Evolutionary conservation across 2,329 filamentous ascomycete species (phyloP).

Genomic region (Aspergillus latus): DNA sequence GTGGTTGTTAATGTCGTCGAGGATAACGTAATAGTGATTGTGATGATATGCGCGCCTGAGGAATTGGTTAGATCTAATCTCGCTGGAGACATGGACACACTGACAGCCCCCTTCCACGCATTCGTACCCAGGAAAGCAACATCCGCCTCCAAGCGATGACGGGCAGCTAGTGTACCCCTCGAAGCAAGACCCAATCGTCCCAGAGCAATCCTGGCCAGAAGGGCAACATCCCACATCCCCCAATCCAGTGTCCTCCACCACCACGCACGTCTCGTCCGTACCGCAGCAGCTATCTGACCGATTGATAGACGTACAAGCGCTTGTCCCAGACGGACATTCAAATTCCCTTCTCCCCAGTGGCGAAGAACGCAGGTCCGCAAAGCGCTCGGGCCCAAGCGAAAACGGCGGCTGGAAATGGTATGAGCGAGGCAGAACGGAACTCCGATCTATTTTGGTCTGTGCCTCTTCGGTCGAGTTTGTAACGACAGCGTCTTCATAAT

Average conservation of each 20-base stretch:
- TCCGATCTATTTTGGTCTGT: constrained; percentile 3
- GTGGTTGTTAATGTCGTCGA: constrained; percentile 34
- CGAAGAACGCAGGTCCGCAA: constrained; percentile 8
- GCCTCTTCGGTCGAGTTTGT: constrained; percentile 1
- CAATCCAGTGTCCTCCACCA: constrained; percentile 52
- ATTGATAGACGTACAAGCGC: constrained; percentile 54
- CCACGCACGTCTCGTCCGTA: constrained; percentile 53
- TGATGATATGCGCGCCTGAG: constrained; percentile 36
- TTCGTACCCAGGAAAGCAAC: constrained; percentile 60
- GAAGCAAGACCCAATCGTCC: constrained; percentile 51
- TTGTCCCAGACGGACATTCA: constrained; percentile 57
- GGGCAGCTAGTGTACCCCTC: constrained; percentile 58
- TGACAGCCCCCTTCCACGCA: constrained; percentile 59
- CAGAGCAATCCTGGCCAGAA: constrained; percentile 52
- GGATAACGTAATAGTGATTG: constrained; percentile 37
- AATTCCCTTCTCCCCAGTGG: constrained; percentile 46
- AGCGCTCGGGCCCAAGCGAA: not conserved
- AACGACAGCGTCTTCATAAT: constrained; percentile 26
- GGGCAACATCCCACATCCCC: constrained; percentile 64
- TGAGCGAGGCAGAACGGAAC: constrained; percentile 14
- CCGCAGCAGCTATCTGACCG: constrained; percentile 61
- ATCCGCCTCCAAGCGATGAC: constrained; percentile 57
- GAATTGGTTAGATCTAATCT: not conserved
- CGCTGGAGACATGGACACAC: constrained; percentile 4
- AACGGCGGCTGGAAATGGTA: constrained; percentile 17